Evolutionary conservation across 106 monocot species (phyloP), one percentile per base, ranked within the genome.

Genomic region (Dendrobium officinale): DNA sequence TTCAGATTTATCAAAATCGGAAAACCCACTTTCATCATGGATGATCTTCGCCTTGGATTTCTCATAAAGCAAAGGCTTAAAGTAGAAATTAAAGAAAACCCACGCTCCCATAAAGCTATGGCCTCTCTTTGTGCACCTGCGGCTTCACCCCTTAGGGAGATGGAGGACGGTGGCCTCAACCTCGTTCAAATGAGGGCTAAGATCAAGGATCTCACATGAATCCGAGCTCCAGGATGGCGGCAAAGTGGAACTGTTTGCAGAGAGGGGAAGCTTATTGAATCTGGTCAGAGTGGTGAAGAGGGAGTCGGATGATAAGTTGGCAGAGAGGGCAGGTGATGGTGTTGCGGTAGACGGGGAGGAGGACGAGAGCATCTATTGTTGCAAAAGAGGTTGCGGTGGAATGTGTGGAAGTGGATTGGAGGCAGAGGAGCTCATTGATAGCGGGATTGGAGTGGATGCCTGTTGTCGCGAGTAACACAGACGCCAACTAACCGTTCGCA

Each of bases 81-180:
- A 88, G 42, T 85, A 88, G 80, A 75, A 83, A 72, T 85, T 88
- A 78, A 88, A 88, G 85, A 88, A 88, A 82, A 88, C 85, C 85
- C 85, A 88, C 0, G 85, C 85, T 41, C 88, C 88, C 88, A 85
- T 85, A 67, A 85, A 85, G 77, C 77, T 77, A 31, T 88, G 83
- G 0, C 77, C 88, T 9, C 88, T 67, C 78, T 81, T 80, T 47
- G 80, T 54, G 45, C 77, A 75, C 78, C 83, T 88, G 37, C 80
- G 74, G 33, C 55, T 41, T 3, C 54, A 70, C 33, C 47, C 19
- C 51, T 80, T 80, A 17, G 81, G 81, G 54, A 68, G 18, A 41
- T 43, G 26, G 17, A 83, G 77, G 11, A 80, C 24, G 20, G 58
- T 41, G 29, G 80, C 31, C 10, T 83, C 80, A 40, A 55, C 42